Conservation (phyloP, 441 rosid genomes). For the Geranium incanum region DNA sequence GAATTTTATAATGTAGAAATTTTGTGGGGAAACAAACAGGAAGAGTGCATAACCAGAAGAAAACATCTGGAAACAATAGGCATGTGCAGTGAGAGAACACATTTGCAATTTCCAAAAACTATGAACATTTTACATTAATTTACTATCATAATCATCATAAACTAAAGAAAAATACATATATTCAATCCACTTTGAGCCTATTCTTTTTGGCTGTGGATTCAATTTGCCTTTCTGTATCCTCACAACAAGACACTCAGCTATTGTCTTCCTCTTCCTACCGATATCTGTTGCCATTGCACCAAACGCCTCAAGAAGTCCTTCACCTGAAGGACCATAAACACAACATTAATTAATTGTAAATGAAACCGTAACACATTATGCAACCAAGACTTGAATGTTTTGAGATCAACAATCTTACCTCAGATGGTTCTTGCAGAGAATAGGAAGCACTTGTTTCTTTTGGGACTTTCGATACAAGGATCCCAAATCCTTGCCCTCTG, state of each 20-base stretch:
- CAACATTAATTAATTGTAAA: not conserved
- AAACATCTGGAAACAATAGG: no score
- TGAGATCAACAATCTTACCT: slow-evolving; percentile 27
- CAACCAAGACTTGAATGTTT: not conserved
- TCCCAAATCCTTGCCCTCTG: slow-evolving; percentile 55
- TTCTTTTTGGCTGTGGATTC: not conserved
- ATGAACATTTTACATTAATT: no score
- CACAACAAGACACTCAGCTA: not conserved
- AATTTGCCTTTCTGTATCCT: not conserved
- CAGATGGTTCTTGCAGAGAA: slow-evolving; percentile 59
- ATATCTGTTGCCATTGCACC: not conserved
- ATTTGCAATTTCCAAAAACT: no score
- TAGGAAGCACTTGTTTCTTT: slow-evolving; percentile 58
- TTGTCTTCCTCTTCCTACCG: not conserved
- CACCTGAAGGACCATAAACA: slow-evolving; percentile 31
- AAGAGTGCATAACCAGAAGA: no score
- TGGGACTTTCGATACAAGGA: slow-evolving; percentile 57
- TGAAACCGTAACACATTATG: no score
- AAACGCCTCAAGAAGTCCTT: slow-evolving; percentile 34
- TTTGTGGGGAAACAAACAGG: no score
- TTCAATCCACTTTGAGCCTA: not conserved
- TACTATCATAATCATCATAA: no score
- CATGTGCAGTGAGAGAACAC: no score
- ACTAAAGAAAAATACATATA: not conserved
- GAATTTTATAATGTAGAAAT: no score